These are phyloP conservation scores for Rhodomyrtus psidioides DNA, from an alignment of 441 rosid genomes.

Conservation along the genomic window DNA sequence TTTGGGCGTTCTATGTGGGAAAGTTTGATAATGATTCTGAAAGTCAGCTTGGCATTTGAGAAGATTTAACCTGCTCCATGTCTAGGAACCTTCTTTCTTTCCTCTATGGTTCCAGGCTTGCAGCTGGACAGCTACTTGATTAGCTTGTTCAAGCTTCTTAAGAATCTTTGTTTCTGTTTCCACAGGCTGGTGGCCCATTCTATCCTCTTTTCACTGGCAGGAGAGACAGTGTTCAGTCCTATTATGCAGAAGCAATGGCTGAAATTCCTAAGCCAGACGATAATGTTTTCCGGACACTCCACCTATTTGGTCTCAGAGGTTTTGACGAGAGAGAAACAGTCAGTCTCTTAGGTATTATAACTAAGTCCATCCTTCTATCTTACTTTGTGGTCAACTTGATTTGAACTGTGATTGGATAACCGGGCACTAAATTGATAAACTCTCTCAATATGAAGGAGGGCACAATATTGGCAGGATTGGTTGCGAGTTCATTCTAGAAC, in stretches of 20 bases:
- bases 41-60: neutral
- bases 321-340: constrained; percentile 36
- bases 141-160: neutral
- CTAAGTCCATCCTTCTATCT: neutral
- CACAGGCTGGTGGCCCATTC: constrained; percentile 41
- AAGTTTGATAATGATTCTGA: neutral
- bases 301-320: constrained; percentile 28
- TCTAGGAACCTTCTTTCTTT: neutral
- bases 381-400: neutral
- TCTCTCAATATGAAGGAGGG: constrained; percentile 14
- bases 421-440: neutral
- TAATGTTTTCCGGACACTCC: constrained; percentile 19
- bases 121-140: neutral
- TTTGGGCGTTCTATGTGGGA: neutral
- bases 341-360: constrained; percentile 29
- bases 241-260: constrained; percentile 21
- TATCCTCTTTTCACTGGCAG: constrained; percentile 47
- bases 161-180: neutral
- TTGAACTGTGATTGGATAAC: neutral
- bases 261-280: constrained; percentile 33
- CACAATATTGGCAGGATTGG: constrained; percentile 35
- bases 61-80: neutral
- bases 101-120: neutral
- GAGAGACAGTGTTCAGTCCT: constrained; percentile 32
- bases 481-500: constrained; percentile 23